Evolutionary conservation across 305 asterid species (phyloP).

Genomic region (Ajuga reptans): DNA sequence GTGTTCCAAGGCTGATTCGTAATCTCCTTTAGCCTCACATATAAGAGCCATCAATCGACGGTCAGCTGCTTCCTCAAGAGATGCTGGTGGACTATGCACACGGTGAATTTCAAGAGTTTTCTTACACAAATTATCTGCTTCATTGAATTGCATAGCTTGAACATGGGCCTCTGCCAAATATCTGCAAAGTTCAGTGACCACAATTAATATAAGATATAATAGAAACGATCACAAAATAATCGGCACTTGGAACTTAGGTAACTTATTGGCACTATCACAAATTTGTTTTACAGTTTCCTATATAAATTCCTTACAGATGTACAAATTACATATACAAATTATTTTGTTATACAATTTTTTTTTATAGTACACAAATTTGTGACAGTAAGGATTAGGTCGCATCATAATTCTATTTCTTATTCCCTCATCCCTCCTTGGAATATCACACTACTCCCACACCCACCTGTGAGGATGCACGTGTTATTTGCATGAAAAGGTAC

Average conservation of each 20-base stretch:
- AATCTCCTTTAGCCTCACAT: conserved; percentile 89
- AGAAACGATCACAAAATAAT: neutral
- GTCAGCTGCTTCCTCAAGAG: conserved; percentile 98
- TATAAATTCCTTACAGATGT: neutral
- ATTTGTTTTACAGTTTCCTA: neutral
- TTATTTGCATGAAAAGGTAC: neutral
- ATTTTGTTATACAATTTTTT: neutral
- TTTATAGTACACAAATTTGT: neutral
- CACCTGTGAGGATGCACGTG: neutral
- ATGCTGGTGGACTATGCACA: conserved; percentile 91
- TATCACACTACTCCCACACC: neutral
- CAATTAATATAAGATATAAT: neutral
- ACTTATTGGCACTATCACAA: neutral
- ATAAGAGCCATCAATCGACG: conserved; percentile 94
- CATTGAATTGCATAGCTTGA: conserved; percentile 94
- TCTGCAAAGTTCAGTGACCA: conserved; percentile 30
- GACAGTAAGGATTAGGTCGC: neutral
- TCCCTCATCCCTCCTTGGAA: neutral
- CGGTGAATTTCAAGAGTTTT: conserved; percentile 93
- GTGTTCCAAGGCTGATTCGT: conserved; percentile 89
- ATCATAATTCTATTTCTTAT: neutral
- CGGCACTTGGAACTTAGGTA: neutral
- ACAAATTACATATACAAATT: neutral
- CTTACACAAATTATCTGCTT: conserved; percentile 75
- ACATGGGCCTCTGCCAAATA: conserved; percentile 96